phyloP scores from a whole-genome alignment of 1,139 yeast genomes.

The Diutina sp. region DNA sequence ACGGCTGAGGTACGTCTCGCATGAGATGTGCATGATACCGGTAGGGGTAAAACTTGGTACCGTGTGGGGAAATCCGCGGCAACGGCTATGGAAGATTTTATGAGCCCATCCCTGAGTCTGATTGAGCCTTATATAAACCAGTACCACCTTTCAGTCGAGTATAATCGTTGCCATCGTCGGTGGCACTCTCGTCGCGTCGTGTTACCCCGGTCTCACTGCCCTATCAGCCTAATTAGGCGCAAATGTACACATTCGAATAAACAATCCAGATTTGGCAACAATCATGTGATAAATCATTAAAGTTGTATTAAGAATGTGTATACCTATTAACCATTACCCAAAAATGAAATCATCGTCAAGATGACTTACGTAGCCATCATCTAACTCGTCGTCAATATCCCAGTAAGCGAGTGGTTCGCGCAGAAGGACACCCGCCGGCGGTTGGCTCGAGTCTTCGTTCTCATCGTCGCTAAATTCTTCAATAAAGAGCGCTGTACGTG shows the following conservation, averaged over 20 bases:
- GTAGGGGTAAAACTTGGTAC: background rate
- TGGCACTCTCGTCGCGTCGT: background rate
- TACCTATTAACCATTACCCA: background rate
- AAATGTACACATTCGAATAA: background rate
- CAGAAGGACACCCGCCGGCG: background rate
- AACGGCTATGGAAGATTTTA: background rate
- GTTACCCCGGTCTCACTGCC: background rate
- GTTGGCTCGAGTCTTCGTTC: background rate
- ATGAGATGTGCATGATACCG: background rate
- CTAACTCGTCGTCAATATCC: background rate
- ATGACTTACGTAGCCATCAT: background rate
- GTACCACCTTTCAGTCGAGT: background rate
- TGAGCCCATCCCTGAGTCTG: background rate
- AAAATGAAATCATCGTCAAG: slow-evolving; percentile 1
- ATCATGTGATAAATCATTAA: background rate
- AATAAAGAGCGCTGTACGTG: background rate
- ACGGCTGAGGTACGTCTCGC: background rate
- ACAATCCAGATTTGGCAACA: background rate
- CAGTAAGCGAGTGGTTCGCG: background rate
- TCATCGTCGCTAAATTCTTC: slow-evolving; percentile 1
- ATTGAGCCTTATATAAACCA: background rate
- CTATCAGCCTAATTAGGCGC: background rate
- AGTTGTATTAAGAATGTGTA: background rate
- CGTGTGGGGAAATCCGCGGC: background rate
- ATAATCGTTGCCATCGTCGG: background rate